Percentiles rank a stretch among this genome's conserved stretches.
phyloP scores from a whole-genome alignment of 78 protist species.

The Isochrysis galbana region DNA sequence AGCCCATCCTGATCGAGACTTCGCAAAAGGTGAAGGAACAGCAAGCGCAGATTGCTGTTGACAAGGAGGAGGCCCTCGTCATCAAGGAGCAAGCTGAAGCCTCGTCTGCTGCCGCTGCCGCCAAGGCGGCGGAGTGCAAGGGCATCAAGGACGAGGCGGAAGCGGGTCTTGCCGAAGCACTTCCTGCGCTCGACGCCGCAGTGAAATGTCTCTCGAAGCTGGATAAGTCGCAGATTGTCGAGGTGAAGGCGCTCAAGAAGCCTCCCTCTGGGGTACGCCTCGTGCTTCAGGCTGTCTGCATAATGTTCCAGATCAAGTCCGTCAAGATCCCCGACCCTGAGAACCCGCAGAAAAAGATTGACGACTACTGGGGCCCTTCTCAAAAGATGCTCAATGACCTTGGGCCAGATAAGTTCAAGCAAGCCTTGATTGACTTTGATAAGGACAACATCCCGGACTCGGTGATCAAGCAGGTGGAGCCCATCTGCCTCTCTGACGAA shows the following conservation, averaged over 20 bases:
- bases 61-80: conserved; percentile 60
- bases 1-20: conserved; percentile 13
- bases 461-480: conserved; percentile 48
- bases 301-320: conserved; percentile 29
- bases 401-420: conserved; percentile 28
- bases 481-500: conserved; percentile 44
- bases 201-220: neutral
- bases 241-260: conserved; percentile 49
- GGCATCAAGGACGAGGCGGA: conserved; percentile 34
- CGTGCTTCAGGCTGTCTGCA: conserved; percentile 64
- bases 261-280: conserved; percentile 63
- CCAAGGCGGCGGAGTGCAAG: conserved; percentile 50
- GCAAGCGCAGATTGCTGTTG: neutral
- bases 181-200: conserved; percentile 59
- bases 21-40: conserved; percentile 37
- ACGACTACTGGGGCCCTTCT: conserved; percentile 76
- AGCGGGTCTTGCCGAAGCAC: conserved; percentile 52
- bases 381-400: conserved; percentile 33
- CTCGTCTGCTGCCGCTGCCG: conserved; percentile 41
- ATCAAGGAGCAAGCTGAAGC: conserved; percentile 33
- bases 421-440: conserved; percentile 58
- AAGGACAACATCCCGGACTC: conserved; percentile 58
- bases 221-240: conserved; percentile 33
- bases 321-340: conserved; percentile 19
- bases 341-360: conserved; percentile 57